These are phyloP conservation scores for Cryptosporidium meleagridis DNA, from an alignment of 169 alveolate species.

Conservation along the genomic window DNA sequence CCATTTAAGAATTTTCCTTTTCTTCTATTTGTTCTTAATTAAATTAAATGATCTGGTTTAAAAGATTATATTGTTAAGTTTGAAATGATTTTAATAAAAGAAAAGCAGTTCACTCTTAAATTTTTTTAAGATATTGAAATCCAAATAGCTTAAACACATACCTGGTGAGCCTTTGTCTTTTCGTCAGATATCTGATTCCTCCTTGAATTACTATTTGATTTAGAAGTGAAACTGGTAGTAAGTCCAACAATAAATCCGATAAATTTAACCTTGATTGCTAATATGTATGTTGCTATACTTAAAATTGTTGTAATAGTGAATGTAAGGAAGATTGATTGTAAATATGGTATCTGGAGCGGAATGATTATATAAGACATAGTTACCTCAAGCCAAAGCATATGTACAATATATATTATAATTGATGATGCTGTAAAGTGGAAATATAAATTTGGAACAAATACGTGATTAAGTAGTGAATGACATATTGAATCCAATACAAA, in stretches of 20 bases:
- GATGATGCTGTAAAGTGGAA: constrained; percentile 65
- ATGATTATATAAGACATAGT: constrained; percentile 25
- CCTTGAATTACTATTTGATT: background rate
- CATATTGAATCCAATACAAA: constrained; percentile 31
- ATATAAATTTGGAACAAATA: constrained; percentile 23
- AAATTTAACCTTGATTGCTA: constrained; percentile 23
- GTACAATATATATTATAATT: constrained; percentile 42
- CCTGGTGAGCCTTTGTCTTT: background rate
- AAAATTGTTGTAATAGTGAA: background rate
- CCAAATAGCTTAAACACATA: constrained; percentile 23
- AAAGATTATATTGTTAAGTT: too few species aligned
- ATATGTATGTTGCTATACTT: constrained; percentile 13
- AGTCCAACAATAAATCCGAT: constrained; percentile 44
- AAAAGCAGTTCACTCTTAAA: background rate
- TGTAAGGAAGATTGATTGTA: constrained; percentile 23
- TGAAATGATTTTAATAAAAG: background rate
- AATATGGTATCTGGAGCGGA: constrained; percentile 44
- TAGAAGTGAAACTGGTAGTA: constrained; percentile 24
- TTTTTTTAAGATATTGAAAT: background rate
- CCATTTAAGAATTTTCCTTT: background rate
- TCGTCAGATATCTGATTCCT: background rate
- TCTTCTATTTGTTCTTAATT: too few species aligned
- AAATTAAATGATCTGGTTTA: too few species aligned
- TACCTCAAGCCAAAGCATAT: constrained; percentile 68
- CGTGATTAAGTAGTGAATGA: constrained; percentile 11